Evolutionary conservation across 2,329 filamentous ascomycete genomes (phyloP), one percentile per base, ranked within the genome.

Genomic region (Aspergillus sp.): DNA sequence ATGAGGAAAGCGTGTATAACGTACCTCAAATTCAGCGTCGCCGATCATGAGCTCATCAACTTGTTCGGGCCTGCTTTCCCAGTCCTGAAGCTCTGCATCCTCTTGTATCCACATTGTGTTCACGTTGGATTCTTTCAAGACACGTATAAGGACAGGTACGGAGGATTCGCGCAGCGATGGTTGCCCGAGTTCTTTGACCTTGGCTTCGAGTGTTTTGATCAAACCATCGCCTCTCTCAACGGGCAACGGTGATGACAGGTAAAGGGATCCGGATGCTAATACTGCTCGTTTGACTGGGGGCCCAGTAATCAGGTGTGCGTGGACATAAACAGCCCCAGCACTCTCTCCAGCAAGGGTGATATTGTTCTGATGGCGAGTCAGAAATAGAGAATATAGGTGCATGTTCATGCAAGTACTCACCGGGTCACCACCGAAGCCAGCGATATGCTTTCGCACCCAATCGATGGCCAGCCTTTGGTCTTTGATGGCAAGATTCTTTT

Each of bases 271-370:
- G 0, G 71, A 74, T 19, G 65, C 61, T 6, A 74, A 40, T 4
- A 73, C 59, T 4, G 57, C 65, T 35, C 66, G 60, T 28, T 54
- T 61, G 0, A 68, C 51, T 1, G 53, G 58, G 2, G 56, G 59
- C 4, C 62, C 61, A 1, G 58, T 57, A 13, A 65, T 58, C 10
- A 68, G 33, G 52, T 69, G 71, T 1, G 69, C 71, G 49, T 75
- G 72, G 5, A 58, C 61, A 26, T 73, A 73, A 1, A 74, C 60
- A 3, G 67, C 72, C 0, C 72, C 72, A 0, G 72, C 72, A 36
- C 71, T 75, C 46, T 75, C 71, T 4, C 72, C 72, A 1, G 64
- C 64, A 2, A 75, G 42, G 0, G 71, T 74, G 6, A 75, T 63
- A 19, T 64, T 64, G 2, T 58, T 19, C 66, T 72, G 29, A 9